Base-by-base conservation (phyloP, 1,139 yeast species). In the Eremothecium cymbalariae region DNA sequence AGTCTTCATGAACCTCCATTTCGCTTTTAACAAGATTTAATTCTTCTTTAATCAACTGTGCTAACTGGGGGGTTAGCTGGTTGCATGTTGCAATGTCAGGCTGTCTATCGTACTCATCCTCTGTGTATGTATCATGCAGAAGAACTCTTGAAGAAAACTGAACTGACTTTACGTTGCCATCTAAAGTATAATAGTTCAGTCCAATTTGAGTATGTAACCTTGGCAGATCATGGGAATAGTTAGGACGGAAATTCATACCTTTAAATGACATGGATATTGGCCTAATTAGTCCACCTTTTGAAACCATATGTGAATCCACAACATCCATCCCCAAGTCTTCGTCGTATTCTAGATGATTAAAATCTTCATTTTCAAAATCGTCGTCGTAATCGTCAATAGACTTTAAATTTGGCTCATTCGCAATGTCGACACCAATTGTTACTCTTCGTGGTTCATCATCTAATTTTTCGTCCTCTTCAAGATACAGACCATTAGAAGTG, bases 41-140 rank as follows among this genome's bases (percentile, higher is more conserved):
- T 58, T 90, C 97, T 33, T 81, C 85, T 61, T 78, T 81, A 51
- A 90, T 85, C 60, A 77, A 77, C 58, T 83, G 90, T 0, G 96
- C 97, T 55, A 88, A 64, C 36, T 72, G 65, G 4, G 97, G 96
- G 1, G 95, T 88, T 58, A 88, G 67, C 53, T 81, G 86, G 59
- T 88, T 86, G 63, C 97, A 88, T 1, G 97, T 86, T 4, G 95
- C 94, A 28, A 80, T 69, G 45, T 86, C 97, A 0, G 97, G 96
- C 45, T 81, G 86, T 50, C 98, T 75, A 57, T 90, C 97, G 56
- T 90, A 90, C 47, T 84, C 95, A 12, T 73, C 77, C 31, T 80
- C 78, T 42, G 81, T 73, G 57, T 82, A 86, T 0, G 96, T 90
- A 44, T 86, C 95, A 59, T 79, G 90, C 32, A 90, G 70, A 8